Evolutionary conservation across 2,329 filamentous ascomycete genomes (phyloP).

Genomic region (Aspergillus tanneri): DNA sequence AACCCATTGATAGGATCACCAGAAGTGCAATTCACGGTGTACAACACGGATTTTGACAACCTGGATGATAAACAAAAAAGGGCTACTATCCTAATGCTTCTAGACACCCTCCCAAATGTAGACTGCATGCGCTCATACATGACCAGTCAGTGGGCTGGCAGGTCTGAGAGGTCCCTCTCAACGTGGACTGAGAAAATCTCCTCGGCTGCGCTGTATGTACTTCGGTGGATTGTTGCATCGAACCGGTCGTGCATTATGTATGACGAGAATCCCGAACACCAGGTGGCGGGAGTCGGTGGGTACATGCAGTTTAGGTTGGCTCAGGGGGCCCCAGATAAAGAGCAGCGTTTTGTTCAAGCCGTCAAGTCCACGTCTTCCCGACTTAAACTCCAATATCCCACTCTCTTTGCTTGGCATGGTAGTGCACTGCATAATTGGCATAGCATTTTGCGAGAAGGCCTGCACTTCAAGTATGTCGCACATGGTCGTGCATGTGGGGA

Average conservation of each 20-base stretch:
- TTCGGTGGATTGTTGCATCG: conserved; percentile 87
- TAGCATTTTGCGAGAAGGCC: conserved; percentile 77
- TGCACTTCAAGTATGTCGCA: conserved; percentile 64
- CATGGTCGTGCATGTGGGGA: conserved; percentile 73
- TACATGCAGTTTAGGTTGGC: conserved; percentile 85
- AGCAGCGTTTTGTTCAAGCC: conserved; percentile 68
- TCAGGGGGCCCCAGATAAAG: conserved; percentile 85
- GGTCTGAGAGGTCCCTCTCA: conserved; percentile 37
- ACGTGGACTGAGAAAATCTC: conserved; percentile 62
- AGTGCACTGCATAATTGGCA: conserved; percentile 80
- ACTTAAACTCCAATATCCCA: conserved; percentile 56
- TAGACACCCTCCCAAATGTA: conserved; percentile 43
- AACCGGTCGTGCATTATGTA: conserved; percentile 85
- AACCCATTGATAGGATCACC: background rate
- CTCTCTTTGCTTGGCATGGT: conserved; percentile 85
- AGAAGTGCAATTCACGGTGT: conserved; percentile 27
- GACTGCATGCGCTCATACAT: conserved; percentile 49
- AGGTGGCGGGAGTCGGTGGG: conserved; percentile 61
- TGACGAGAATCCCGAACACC: conserved; percentile 52
- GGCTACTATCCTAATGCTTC: conserved; percentile 32
- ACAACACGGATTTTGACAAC: conserved; percentile 44
- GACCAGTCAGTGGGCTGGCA: conserved; percentile 16
- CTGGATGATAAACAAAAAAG: conserved; percentile 30
- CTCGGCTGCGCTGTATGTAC: conserved; percentile 63
- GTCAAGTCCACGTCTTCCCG: conserved; percentile 47